Percentiles rank a stretch among this genome's conserved stretches.
phyloP scores from a whole-genome alignment of 495 filamentous ascomycete genomes.

The Neurospora sublineolata region DNA sequence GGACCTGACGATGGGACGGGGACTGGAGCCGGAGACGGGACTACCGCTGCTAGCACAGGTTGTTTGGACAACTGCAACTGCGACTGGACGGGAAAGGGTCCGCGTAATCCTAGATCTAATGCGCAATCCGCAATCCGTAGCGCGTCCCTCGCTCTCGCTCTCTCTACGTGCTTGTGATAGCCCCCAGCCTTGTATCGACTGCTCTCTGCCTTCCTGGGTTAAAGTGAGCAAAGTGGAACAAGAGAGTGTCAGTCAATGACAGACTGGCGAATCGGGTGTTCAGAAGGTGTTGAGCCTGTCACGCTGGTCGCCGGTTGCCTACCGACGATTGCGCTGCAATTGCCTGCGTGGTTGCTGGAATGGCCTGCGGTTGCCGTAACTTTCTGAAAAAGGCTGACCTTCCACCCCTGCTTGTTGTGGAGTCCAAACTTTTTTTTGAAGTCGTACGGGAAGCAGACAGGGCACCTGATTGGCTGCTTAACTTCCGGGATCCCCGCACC shows the following conservation, averaged over 20 bases:
- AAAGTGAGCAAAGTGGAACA: not conserved
- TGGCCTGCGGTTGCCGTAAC: not conserved
- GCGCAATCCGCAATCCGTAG: not conserved
- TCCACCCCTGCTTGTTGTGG: not conserved
- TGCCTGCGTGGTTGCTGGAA: not conserved
- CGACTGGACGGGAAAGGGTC: not conserved
- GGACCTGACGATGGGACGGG: not conserved
- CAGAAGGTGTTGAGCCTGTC: not conserved
- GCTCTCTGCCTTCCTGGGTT: not conserved
- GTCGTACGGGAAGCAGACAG: not conserved
- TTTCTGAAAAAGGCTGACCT: not conserved
- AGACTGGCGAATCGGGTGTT: not conserved
- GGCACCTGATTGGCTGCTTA: not conserved
- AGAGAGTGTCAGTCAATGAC: not conserved
- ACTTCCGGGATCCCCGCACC: not conserved
- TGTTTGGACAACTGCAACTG: not conserved
- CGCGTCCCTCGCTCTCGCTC: not conserved
- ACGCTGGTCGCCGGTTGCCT: not conserved
- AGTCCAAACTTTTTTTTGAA: constrained; percentile 7
- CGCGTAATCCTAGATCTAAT: not conserved
- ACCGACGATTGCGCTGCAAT: not conserved
- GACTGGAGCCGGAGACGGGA: not conserved
- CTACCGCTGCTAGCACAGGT: not conserved
- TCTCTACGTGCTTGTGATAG: not conserved
- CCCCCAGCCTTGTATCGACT: not conserved